Evolutionary conservation across 2,329 filamentous ascomycete species (phyloP), one percentile per base, ranked within the genome.

Genomic region (Aspergillus oerlinghausenensis): DNA sequence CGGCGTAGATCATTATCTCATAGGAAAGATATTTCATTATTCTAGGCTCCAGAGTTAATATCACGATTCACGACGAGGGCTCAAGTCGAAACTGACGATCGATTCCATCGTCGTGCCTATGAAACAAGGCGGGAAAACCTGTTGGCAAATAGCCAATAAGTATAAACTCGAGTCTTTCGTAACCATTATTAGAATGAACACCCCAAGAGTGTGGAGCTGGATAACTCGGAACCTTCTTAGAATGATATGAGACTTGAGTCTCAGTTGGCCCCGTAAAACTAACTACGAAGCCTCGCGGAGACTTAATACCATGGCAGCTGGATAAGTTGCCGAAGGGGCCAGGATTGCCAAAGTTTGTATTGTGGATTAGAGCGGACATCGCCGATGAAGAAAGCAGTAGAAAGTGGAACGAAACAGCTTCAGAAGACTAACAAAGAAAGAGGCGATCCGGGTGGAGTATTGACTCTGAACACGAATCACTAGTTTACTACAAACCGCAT

Each of bases 301-400:
- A 47, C 43, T 25, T n/a, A 45, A 21, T 45, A 11, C 19, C 19
- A 23, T 21, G 19, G 19, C 10, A 23, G 19, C 42, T 45, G 3
- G 42, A 10, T 45, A 25, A 47, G 43, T 47, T 7, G 43, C 43
- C 21, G 43, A 47, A 1, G 21, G 10, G 21, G 6, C 10, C 9
- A 45, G 21, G 21, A 38, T 38, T 17, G 32, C 32, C 32, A 47
- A 47, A 47, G 43, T 47, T 47, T 25, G 5, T 47, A 26, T 11
- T 47, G 43, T 47, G 43, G 43, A 47, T 47, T 25, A 23, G 23
- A 3, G 55, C 61, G 61, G 61, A 61, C 57, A 61, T 61, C 61
- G 45, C 61, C 59, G 59, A 63, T 55, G 57, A 57, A 57, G 57
- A 60, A 25, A 14, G 40, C 40, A 11, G 10, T 23, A 26, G 23